Conservation (phyloP, 1,284 basidiomycete species). For the Papiliotrema nemorosa region DNA sequence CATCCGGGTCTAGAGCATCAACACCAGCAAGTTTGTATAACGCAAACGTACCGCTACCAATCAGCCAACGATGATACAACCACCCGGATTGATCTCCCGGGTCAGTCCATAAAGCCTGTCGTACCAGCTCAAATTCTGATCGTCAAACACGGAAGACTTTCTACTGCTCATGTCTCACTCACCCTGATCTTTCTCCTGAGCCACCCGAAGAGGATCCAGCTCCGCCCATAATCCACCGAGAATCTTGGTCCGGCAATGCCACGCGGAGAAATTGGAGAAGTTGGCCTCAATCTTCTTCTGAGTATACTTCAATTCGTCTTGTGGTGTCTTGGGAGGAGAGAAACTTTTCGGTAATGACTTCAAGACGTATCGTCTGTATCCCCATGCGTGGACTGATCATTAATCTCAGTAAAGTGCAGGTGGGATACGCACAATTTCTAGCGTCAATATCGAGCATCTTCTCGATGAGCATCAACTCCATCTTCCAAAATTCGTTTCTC, state of each 20-base stretch:
- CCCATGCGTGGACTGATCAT: slow-evolving; percentile 79
- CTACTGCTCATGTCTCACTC: slow-evolving; percentile 18
- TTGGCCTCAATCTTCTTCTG: slow-evolving; percentile 86
- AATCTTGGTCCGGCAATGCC: slow-evolving; percentile 93
- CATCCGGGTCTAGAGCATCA: slow-evolving; percentile 55
- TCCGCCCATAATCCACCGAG: slow-evolving; percentile 65
- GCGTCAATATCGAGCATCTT: slow-evolving; percentile 83
- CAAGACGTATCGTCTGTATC: slow-evolving; percentile 80
- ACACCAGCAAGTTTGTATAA: not conserved
- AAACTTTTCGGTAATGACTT: slow-evolving; percentile 58
- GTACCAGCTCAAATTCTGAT: slow-evolving; percentile 83
- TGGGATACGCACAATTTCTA: slow-evolving; percentile 69
- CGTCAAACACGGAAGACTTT: not conserved
- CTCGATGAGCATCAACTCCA: slow-evolving; percentile 78
- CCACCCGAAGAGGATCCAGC: slow-evolving; percentile 54
- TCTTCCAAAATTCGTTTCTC: slow-evolving; percentile 73
- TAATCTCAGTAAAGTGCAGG: not conserved
- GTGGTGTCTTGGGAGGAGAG: slow-evolving; percentile 44
- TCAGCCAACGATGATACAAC: slow-evolving; percentile 96
- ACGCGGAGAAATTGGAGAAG: slow-evolving; percentile 97
- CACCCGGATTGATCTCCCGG: slow-evolving; percentile 95
- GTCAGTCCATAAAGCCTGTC: slow-evolving; percentile 94
- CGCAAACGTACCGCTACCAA: slow-evolving; percentile 62
- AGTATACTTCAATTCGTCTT: slow-evolving; percentile 72
- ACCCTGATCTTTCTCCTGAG: slow-evolving; percentile 64